Percentiles rank a stretch among this genome's conserved stretches.
These are phyloP conservation scores for Tephrocybe sp. DNA, from an alignment of 768 basidiomycete genomes.

Conservation along the genomic window DNA sequence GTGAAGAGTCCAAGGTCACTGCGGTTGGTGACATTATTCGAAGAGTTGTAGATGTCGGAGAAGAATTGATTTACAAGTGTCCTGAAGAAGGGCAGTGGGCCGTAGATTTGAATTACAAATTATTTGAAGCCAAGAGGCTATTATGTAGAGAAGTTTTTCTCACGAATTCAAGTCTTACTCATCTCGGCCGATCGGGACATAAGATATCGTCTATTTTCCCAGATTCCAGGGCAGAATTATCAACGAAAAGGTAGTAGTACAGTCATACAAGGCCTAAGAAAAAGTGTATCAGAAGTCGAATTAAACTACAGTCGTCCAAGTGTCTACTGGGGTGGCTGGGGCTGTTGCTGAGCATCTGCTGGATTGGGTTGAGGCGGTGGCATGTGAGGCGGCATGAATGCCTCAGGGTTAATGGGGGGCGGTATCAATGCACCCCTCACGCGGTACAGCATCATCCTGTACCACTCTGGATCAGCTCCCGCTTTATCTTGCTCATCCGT, in stretches of 20 bases:
- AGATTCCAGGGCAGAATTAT: not conserved
- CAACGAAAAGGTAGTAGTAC: not conserved
- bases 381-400: conserved; percentile 40
- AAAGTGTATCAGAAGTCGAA: not conserved
- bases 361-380: conserved; percentile 35
- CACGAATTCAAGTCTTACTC: conserved; percentile 10
- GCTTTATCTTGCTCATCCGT: conserved; percentile 81
- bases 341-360: conserved; percentile 37
- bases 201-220: not conserved
- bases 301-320: not conserved
- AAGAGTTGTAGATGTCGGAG: not conserved
- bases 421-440: conserved; percentile 71
- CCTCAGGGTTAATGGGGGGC: conserved; percentile 48
- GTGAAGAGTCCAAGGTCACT: conserved; percentile 29
- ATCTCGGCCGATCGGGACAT: conserved; percentile 7
- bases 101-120: conserved; percentile 5
- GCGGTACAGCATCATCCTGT: conserved; percentile 80
- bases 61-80: not conserved
- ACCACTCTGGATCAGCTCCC: conserved; percentile 82
- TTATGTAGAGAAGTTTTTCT: not conserved
- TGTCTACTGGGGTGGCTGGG: conserved; percentile 9
- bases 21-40: conserved; percentile 61
- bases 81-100: no score
- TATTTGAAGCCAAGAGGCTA: conserved; percentile 1
- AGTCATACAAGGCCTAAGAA: not conserved